Percentiles rank a stretch among this genome's conserved stretches.
Conservation (phyloP, 179 eudicot genomes). For the Silene coronaria region DNA sequence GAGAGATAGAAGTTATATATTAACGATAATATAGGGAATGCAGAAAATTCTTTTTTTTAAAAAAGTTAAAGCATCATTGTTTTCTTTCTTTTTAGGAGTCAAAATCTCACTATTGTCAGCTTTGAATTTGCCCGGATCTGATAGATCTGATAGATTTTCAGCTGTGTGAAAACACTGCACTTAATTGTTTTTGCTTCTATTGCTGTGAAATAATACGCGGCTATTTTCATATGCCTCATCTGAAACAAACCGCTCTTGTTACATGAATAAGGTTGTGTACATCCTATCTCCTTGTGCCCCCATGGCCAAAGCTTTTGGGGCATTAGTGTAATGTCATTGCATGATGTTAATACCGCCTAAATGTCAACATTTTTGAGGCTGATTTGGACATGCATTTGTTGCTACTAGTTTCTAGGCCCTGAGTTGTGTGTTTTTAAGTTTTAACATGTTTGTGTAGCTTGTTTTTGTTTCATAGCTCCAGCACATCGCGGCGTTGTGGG, state of each 20-base stretch:
- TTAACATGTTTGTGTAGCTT: slow-evolving; percentile 50
- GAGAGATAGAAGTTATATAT: too few species aligned
- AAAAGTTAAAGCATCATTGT: too few species aligned
- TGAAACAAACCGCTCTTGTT: not conserved
- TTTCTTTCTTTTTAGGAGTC: too few species aligned
- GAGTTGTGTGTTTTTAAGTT: slow-evolving; percentile 26
- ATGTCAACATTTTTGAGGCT: not conserved
- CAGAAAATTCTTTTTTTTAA: too few species aligned
- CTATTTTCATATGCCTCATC: too few species aligned
- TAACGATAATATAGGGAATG: too few species aligned
- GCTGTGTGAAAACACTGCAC: not conserved
- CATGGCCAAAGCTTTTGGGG: not conserved
- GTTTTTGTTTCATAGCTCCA: slow-evolving; percentile 63
- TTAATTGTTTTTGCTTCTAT: not conserved
- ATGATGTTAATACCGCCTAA: not conserved
- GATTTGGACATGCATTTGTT: slow-evolving; percentile 8
- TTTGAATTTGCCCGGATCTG: too few species aligned
- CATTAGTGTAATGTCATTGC: not conserved
- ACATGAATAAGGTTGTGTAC: not conserved
- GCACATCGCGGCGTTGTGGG: slow-evolving; percentile 56
- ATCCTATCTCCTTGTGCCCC: not conserved
- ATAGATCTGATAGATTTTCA: too few species aligned
- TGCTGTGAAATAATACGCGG: not conserved
- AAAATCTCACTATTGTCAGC: too few species aligned
- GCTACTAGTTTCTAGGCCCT: slow-evolving; percentile 10